phyloP scores from a whole-genome alignment of 139 green algal species.

The Coccomyxa sp. region DNA sequence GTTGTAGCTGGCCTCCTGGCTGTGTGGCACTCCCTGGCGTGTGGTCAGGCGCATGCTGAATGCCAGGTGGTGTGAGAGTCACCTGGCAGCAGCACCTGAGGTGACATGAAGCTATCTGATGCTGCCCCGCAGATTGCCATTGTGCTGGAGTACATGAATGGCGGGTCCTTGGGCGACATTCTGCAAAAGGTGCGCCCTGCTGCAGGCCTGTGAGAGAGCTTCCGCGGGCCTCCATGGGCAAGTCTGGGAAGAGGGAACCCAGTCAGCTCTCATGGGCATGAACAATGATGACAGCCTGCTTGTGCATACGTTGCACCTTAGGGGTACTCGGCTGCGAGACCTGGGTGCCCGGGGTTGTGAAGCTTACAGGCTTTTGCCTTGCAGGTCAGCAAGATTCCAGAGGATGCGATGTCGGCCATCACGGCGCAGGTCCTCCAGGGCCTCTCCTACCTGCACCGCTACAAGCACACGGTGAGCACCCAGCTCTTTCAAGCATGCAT shows the following conservation, averaged over 20 bases:
- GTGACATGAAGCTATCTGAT: not conserved
- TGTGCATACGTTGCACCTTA: too few species aligned
- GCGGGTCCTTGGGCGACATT: constrained; percentile 82
- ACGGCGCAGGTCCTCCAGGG: constrained; percentile 65
- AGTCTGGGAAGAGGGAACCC: too few species aligned
- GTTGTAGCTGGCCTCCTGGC: not conserved
- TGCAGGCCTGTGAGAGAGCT: not conserved
- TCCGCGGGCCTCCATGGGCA: too few species aligned
- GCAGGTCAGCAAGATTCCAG: constrained; percentile 64
- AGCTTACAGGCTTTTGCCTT: not conserved
- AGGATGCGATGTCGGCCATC: constrained; percentile 75
- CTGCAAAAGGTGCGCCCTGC: constrained; percentile 38
- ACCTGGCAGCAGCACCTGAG: not conserved
- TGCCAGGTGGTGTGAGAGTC: too few species aligned
- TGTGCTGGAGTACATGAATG: constrained; percentile 97
- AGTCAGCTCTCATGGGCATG: not conserved
- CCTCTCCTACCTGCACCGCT: constrained; percentile 76
- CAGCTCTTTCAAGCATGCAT: too few species aligned
- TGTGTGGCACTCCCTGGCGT: too few species aligned
- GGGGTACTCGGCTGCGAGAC: too few species aligned
- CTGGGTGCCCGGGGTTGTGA: too few species aligned
- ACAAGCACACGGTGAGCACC: constrained; percentile 31
- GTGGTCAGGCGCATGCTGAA: too few species aligned
- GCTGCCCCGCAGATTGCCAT: constrained; percentile 61
- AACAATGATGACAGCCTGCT: not conserved